Evolutionary conservation across 441 rosid genomes (phyloP), one percentile per base, ranked within the genome.

Genomic region (Pelargonium cotyledonis): DNA sequence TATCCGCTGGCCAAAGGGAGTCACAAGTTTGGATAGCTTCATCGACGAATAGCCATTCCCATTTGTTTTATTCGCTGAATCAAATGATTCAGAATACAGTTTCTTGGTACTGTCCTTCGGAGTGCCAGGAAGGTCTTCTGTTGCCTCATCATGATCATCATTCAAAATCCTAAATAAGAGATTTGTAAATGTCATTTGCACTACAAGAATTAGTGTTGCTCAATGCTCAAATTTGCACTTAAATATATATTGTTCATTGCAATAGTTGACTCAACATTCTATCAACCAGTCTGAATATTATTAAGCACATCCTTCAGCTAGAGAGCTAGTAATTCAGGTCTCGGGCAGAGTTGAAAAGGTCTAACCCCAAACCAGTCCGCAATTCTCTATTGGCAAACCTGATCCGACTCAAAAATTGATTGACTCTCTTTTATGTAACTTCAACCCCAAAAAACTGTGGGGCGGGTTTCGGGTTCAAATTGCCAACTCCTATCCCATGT

Each of bases 1-100:
- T 41, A 75, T 74, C 41, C 98, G 86, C 70, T 69, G 80, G 55
- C 93, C 96, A 78, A 95, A 95, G 0, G 99, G 98, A 6, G 99
- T 92, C 71, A 82, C 84, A 15, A 79, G 83, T 58, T 85, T 86
- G 66, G 85, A 80, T 18, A 72, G 81, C 70, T 84, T 92, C 69
- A 78, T 85, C 65, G 89, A 77, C 70, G 98, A 86, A 83, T 81
- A 87, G 65, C 85, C 90, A 67, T 76, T 82, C 62, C 81, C 84
- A 73, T 72, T 82, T 18, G 84, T 74, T 75, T 75, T 78, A 23
- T 47, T 75, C 4, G 81, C 40, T 5, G 85, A 83, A 79, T 85
- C 89, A 73, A 80, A 73, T 6, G 79, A 68, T 49, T 89, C 93
- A 14, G 84, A 75, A 72, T 81, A 43, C 31, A 74, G 71, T 14